These are phyloP conservation scores for Hypericum perforatum DNA, from an alignment of 345 rosid species.

Conservation along the genomic window DNA sequence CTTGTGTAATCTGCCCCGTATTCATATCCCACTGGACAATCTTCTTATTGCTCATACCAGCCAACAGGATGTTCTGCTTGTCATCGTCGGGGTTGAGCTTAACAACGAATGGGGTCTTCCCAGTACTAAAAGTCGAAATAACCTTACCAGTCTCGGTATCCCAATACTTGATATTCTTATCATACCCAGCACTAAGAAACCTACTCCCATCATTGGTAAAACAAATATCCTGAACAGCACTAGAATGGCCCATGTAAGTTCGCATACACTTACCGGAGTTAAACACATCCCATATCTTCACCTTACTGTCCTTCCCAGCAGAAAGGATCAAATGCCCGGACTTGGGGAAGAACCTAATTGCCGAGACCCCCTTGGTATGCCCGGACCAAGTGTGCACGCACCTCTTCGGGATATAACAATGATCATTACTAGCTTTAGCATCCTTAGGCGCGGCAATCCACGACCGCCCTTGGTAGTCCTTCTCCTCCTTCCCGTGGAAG, in stretches of 20 bases:
- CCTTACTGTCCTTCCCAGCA: constrained; percentile 92
- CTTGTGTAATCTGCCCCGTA: constrained; percentile 73
- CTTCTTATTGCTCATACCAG: constrained; percentile 99
- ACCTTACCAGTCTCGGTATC: constrained; percentile 95
- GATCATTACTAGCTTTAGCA: constrained; percentile 84
- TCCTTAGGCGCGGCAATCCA: constrained; percentile 95
- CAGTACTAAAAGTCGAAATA: constrained; percentile 78
- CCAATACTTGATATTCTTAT: constrained; percentile 95
- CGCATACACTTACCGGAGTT: constrained; percentile 97
- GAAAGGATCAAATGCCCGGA: constrained; percentile 96
- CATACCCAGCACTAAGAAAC: constrained; percentile 89
- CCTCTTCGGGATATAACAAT: constrained; percentile 43
- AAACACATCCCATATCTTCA: constrained; percentile 98
- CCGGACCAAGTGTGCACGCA: constrained; percentile 13
- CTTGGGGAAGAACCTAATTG: constrained; percentile 90
- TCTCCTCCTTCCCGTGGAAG: constrained; percentile 93
- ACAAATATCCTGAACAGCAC: constrained; percentile 90
- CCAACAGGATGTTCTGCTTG: constrained; percentile 88
- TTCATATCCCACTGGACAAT: constrained; percentile 99
- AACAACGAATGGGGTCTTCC: constrained; percentile 88
- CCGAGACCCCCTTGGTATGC: constrained; percentile 60
- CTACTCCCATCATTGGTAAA: constrained; percentile 91
- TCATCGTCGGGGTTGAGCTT: constrained; percentile 91
- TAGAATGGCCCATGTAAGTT: constrained; percentile 95
- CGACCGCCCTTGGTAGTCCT: constrained; percentile 89